Conservation (phyloP, 192 early-diverging fungal species). For the Backusella liffmaniae region DNA sequence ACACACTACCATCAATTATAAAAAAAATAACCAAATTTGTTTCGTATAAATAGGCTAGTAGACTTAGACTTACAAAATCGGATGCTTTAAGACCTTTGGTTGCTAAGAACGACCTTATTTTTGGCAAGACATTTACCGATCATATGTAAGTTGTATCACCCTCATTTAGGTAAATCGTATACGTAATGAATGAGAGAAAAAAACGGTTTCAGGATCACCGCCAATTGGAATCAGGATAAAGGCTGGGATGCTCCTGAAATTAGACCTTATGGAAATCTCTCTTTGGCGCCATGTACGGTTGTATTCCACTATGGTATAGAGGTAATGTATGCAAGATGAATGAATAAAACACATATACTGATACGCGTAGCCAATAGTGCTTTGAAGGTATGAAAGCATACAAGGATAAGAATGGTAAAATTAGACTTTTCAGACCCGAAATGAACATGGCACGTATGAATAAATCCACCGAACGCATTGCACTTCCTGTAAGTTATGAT, state of each 20-base stretch:
- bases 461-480: conserved; percentile 70
- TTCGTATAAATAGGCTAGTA: conserved; percentile 9
- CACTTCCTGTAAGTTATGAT: conserved; percentile 72
- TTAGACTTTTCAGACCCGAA: conserved; percentile 91
- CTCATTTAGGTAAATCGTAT: background rate
- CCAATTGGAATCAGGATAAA: conserved; percentile 73
- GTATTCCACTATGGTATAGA: conserved; percentile 95
- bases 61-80: conserved; percentile 23
- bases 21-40: background rate
- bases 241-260: conserved; percentile 88
- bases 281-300: conserved; percentile 78
- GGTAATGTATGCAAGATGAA: conserved; percentile 13
- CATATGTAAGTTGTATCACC: conserved; percentile 68
- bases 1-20: background rate
- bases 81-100: conserved; percentile 51
- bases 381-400: conserved; percentile 95
- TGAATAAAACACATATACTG: background rate
- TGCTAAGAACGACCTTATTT: conserved; percentile 68
- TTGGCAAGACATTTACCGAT: conserved; percentile 91
- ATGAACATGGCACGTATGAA: conserved; percentile 94
- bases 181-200: background rate
- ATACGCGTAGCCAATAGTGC: conserved; percentile 43
- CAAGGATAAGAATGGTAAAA: conserved; percentile 82
- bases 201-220: conserved; percentile 37
- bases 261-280: conserved; percentile 79